Evolutionary conservation across 768 basidiomycete species (phyloP).

Genomic region (Epithele typhae): DNA sequence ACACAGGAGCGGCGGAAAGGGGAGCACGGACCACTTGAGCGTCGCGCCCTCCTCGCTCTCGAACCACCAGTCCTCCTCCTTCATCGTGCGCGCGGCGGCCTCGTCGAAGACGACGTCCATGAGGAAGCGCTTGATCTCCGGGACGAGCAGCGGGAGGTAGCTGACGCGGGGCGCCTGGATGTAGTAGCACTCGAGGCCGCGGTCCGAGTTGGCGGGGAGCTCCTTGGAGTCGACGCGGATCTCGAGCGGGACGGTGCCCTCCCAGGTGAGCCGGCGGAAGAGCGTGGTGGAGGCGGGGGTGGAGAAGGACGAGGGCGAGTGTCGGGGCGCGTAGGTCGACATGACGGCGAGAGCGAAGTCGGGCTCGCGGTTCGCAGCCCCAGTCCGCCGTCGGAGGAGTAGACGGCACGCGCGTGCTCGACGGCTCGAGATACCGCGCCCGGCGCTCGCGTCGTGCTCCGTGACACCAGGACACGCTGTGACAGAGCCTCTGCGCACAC

Average conservation of each 20-base stretch:
- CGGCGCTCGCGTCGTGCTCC: too few relatives aligned
- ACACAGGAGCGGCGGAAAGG: background rate
- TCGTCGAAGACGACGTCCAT: constrained; percentile 94
- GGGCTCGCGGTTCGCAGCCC: background rate
- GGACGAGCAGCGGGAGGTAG: constrained; percentile 88
- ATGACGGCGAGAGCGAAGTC: too few relatives aligned
- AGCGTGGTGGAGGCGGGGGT: constrained; percentile 68
- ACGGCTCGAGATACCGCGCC: too few relatives aligned
- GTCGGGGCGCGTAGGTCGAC: constrained; percentile 30
- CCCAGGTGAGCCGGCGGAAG: constrained; percentile 87
- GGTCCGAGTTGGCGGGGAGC: constrained; percentile 85
- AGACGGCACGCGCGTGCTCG: constrained; percentile 11
- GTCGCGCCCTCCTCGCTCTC: constrained; percentile 80
- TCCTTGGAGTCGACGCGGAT: constrained; percentile 87
- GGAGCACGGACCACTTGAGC: constrained; percentile 84
- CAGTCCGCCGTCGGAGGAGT: constrained; percentile 2
- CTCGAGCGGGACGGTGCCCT: constrained; percentile 85
- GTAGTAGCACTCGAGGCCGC: constrained; percentile 86
- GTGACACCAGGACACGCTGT: too few relatives aligned
- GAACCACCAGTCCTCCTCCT: constrained; percentile 97
- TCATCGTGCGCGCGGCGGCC: constrained; percentile 63
- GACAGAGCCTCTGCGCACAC: too few relatives aligned
- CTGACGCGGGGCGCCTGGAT: constrained; percentile 87
- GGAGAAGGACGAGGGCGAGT: constrained; percentile 40
- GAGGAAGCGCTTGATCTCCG: constrained; percentile 83